Evolutionary conservation across 2,329 filamentous ascomycete genomes (phyloP).

Genomic region (Fusarium albosuccineum): DNA sequence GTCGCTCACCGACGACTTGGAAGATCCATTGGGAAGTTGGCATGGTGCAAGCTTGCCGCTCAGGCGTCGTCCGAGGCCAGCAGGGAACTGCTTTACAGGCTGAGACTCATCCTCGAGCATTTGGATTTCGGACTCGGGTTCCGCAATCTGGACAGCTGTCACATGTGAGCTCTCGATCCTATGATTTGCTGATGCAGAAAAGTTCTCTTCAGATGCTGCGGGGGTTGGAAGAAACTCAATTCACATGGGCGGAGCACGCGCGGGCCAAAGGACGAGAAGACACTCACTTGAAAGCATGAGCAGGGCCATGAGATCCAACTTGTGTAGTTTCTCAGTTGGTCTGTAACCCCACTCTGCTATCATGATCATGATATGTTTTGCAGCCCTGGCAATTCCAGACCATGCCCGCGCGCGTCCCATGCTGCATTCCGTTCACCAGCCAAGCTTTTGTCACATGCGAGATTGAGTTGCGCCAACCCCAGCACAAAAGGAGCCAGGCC

Average conservation of each 20-base stretch:
- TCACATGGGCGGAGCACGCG: background rate
- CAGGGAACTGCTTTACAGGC: slow-evolving; percentile 50
- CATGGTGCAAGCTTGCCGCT: slow-evolving; percentile 49
- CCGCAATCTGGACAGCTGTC: slow-evolving; percentile 69
- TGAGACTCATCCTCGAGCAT: slow-evolving; percentile 50
- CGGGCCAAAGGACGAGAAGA: background rate
- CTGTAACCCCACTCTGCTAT: background rate
- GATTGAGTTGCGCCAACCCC: slow-evolving; percentile 17
- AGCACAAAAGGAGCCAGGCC: background rate
- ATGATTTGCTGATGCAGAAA: background rate
- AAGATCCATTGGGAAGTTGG: slow-evolving; percentile 53
- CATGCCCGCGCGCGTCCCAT: background rate
- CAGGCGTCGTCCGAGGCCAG: slow-evolving; percentile 50
- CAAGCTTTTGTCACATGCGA: slow-evolving; percentile 14
- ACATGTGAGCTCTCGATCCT: slow-evolving; percentile 40
- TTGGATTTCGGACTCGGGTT: slow-evolving; percentile 56
- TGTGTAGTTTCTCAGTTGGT: background rate
- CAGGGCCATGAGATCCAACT: slow-evolving; percentile 7
- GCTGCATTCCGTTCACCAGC: background rate
- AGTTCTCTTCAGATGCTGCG: background rate
- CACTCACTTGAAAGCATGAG: slow-evolving; percentile 21
- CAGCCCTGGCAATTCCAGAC: background rate
- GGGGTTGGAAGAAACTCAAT: slow-evolving; percentile 3
- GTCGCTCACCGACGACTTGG: slow-evolving; percentile 60
- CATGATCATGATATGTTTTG: background rate